Base-by-base conservation (phyloP, 306 rosid species). In the Sechiopsis laciniata region DNA sequence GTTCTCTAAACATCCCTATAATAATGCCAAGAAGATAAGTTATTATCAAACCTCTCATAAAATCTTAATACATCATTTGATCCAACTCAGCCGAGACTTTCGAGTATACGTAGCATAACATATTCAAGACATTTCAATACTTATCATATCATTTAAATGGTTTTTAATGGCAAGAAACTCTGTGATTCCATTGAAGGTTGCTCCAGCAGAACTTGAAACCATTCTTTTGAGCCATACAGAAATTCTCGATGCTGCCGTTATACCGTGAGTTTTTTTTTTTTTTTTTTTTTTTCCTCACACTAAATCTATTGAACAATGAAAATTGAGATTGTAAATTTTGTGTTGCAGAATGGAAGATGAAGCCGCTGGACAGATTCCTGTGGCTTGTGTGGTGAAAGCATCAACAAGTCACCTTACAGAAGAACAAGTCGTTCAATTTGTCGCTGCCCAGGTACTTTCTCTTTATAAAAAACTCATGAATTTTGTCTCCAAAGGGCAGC, bases 141-240 rank as follows among this genome's bases (percentile, higher is more conserved):
- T 59, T 59, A 61, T 14, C 2, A 0, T 7, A 29, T 29, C 10
- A 29, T 14, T 20, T 8, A 24, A 21, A 1, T 12, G 29, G 60
- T 37, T 40, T 40, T 40, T 66, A 66, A 45, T 0, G n/a, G 0
- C 15, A 61, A 62, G 29, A 20, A 20, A 62, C 48, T 54, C 10
- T 16, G 20, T n/a, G 12, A 58, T 13, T 19, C 10, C 10, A 10
- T 3, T 85, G 61, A 83, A 91, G 95, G 92, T 92, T 60, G 98
- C 98, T 81, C 98, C 96, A 13, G 96, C 98, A 76, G 98, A 92
- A 74, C 79, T 92, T 75, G 96, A 92, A 76, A 88, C 98, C 19
- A 35, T 92, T 64, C 88, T 92, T 73, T 72, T 92, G 72, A 84
- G 92, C 59, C 98, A 92, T 76, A 82, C 96, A 5, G 75, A 78